phyloP scores from a whole-genome alignment of 2,329 filamentous ascomycete species.

The Aurifilum marmelostoma region DNA sequence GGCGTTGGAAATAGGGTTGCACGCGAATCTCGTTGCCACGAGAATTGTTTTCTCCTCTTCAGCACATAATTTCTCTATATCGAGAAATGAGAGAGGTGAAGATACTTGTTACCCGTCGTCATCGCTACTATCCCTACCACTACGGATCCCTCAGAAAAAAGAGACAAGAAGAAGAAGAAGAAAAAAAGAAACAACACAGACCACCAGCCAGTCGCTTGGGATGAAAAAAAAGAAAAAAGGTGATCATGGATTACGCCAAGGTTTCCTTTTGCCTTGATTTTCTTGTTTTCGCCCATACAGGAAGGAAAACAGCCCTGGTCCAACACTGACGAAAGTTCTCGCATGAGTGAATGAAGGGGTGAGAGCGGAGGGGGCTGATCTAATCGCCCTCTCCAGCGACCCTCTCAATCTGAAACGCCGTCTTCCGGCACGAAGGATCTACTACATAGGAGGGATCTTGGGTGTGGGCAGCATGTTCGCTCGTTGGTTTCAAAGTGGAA shows the following conservation, averaged over 20 bases:
- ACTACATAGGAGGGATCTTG: background rate
- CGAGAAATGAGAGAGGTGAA: no score
- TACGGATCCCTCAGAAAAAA: no score
- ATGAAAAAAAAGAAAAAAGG: no score
- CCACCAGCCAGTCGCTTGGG: no score
- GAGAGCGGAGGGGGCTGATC: background rate
- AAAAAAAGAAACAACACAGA: no score
- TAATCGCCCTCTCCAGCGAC: background rate
- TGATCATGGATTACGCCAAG: background rate
- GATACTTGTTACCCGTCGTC: no score
- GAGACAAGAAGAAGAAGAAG: no score
- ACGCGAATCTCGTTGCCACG: no score
- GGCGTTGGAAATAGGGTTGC: background rate
- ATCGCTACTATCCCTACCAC: no score
- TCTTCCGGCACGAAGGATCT: background rate
- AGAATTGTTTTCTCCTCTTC: no score
- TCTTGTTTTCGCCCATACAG: no score
- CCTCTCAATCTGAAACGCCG: slow-evolving; percentile 1
- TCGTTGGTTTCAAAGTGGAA: background rate
- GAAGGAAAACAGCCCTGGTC: background rate
- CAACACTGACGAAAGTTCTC: background rate
- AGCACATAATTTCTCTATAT: background rate
- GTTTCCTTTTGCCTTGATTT: no score
- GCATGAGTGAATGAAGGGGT: background rate
- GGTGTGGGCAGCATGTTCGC: background rate